phyloP scores from a whole-genome alignment of 768 basidiomycete species.

The Leccinum variicolor region DNA sequence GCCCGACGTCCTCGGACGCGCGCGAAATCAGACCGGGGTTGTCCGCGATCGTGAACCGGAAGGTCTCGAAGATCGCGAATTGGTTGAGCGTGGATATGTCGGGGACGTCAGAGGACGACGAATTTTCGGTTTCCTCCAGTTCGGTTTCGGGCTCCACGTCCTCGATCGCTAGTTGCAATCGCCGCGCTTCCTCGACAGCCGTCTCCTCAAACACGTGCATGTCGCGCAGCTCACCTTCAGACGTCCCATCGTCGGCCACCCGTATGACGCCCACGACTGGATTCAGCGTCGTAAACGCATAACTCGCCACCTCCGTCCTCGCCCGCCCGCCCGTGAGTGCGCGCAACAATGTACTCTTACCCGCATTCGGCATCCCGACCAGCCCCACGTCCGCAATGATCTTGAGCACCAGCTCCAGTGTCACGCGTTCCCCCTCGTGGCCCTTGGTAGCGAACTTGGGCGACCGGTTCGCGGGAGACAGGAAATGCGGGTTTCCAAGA shows the following conservation, averaged over 20 bases:
- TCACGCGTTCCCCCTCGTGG: constrained; percentile 65
- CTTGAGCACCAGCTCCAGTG: constrained; percentile 89
- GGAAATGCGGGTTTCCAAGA: constrained; percentile 86
- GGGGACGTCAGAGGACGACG: not conserved
- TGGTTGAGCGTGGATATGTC: constrained; percentile 31
- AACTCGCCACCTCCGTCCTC: constrained; percentile 81
- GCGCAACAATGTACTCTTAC: constrained; percentile 86
- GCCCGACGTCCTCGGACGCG: constrained; percentile 85
- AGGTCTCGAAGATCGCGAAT: constrained; percentile 65
- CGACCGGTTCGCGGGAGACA: constrained; percentile 62
- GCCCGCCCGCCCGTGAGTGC: constrained; percentile 86
- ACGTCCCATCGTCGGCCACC: constrained; percentile 73
- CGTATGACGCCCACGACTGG: constrained; percentile 91
- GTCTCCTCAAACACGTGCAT: constrained; percentile 66
- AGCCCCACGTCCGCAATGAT: constrained; percentile 92
- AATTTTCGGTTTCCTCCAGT: not conserved
- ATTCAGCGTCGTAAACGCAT: constrained; percentile 94
- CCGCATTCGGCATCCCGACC: constrained; percentile 95
- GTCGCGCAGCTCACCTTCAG: constrained; percentile 55
- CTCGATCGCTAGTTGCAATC: constrained; percentile 35
- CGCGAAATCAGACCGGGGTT: constrained; percentile 89
- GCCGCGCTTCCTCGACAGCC: constrained; percentile 44
- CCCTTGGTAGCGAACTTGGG: constrained; percentile 88
- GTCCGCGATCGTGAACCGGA: constrained; percentile 94
- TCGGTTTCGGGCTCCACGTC: constrained; percentile 27